Base-by-base conservation (phyloP, 2,329 filamentous ascomycete genomes). In the Cytospora piceae region DNA sequence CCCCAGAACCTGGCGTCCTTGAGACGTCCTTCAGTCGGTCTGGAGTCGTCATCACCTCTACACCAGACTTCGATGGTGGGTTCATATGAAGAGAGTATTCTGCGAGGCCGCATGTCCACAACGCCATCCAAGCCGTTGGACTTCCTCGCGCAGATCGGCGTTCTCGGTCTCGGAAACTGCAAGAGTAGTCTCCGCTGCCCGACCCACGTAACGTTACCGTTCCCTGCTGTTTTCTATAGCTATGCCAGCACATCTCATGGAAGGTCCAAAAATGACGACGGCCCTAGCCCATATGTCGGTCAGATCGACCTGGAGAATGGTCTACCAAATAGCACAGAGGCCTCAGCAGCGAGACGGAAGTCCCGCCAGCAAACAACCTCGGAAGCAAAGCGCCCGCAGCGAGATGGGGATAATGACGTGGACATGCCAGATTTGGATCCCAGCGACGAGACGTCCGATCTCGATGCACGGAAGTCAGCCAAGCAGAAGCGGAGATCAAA, bases 31-130 rank as follows among this genome's bases (percentile, higher is more conserved):
- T 97, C 94, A 0, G 81, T 92, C 55, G 84, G 86, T 20, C 88
- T 90, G 0, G 94, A 97, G 55, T 80, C 83, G 3, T 93, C 92
- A 3, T 64, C 65, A 1, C 90, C 92, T 4, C 80, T 95, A 32
- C 91, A 94, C 64, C 93, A 96, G 77, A 94, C 94, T 11, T 94
- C 94, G 4, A 96, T 99, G 91, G 94, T 98, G 2, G 95, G 95
- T 2, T 97, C 94, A 1, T 99, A 97, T 71, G 95, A 99, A 77
- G 95, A 99, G 78, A 97, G 93, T 32, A 97, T 99, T 67, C 81
- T 99, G 2, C 88, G 93, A 56, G 95, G 95, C 49, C 88, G 95
- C 68, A 99, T 99, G 95, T 98, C 95, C 32, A 97, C 94, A 1
- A 95, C 90, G 2, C 94, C 95, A 0, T 98, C 94, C 0, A 94